These are phyloP conservation scores for Macrotyloma uniflorum DNA, from an alignment of 306 rosid genomes.

Conservation along the genomic window DNA sequence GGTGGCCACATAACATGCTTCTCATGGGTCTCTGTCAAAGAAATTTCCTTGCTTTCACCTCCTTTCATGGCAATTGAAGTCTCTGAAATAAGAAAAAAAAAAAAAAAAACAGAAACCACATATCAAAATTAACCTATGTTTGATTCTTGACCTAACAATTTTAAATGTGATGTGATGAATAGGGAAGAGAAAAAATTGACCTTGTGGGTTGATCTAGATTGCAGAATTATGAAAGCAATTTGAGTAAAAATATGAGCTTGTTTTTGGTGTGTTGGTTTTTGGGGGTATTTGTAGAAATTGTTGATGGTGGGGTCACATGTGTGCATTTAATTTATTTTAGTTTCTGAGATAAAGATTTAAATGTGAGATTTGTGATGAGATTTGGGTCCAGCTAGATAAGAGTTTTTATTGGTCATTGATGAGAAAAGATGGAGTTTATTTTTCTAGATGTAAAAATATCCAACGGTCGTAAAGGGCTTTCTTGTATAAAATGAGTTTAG, in stretches of 20 bases:
- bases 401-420: too few relatives aligned
- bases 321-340: constrained; percentile 36
- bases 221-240: constrained; percentile 34
- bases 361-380: constrained; percentile 13
- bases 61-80: constrained; percentile 81
- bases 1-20: constrained; percentile 74
- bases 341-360: constrained; percentile 32
- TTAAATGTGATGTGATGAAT: too few relatives aligned
- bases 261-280: constrained; percentile 55
- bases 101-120: background rate
- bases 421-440: too few relatives aligned
- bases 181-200: too few relatives aligned
- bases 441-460: too few relatives aligned
- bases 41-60: constrained; percentile 67
- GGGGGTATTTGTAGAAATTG: constrained; percentile 33
- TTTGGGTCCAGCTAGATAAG: too few relatives aligned
- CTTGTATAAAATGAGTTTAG: too few relatives aligned
- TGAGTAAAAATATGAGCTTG: constrained; percentile 51
- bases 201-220: constrained; percentile 58
- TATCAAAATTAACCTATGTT: background rate
- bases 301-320: constrained; percentile 23
- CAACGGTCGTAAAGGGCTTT: too few relatives aligned
- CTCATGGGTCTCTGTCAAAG: constrained; percentile 57
- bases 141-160: constrained; percentile 20
- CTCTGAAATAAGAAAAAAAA: constrained; percentile 43